Base-by-base conservation (phyloP, 1,284 basidiomycete genomes). In the Irpex sp. region DNA sequence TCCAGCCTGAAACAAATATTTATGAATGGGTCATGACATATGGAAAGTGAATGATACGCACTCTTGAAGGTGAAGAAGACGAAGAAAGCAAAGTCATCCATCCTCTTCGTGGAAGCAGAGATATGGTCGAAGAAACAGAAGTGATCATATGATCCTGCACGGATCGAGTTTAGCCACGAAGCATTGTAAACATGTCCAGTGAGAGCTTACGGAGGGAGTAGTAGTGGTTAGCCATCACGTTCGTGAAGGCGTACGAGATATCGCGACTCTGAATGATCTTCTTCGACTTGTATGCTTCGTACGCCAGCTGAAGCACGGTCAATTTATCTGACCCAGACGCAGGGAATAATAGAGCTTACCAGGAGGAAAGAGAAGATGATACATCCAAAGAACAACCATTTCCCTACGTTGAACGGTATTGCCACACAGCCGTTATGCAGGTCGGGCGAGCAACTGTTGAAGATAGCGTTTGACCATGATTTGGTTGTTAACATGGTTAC, bases 61-160 rank as follows among this genome's bases (percentile, higher is more conserved):
- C 95, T 95, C 82, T 99, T 99, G 86, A 99, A 99, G 1, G 93
- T 93, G 80, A 99, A 99, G 86, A 98, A 99, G 75, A 98, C 88
- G 77, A 98, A 99, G 84, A 99, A 98, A 57, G 96, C 95, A 77
- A 98, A 94, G 73, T 97, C 94, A 76, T 99, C 97, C 76, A 92
- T 96, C 70, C 89, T 90, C 84, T 97, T 98, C 37, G 94, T 97
- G 38, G 96, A 98, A 72, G 93, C 91, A 72, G 91, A 91, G 78
- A 99, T 98, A 71, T 97, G 95, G 69, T 92, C 90, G 76, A 98
- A 99, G 81, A 99, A 96, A 78, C 97, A 98, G 74, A 97, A 98
- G 76, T 97, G 93, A 75, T 97, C 91, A 76, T 98, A 99, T 56
- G 92, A 94, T 62, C 93, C 93, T 92, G 72, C 31, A 51, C 31